Percentiles rank a stretch among this genome's conserved stretches.
phyloP scores from a whole-genome alignment of 768 basidiomycete species.

The Leccinum variicolor region DNA sequence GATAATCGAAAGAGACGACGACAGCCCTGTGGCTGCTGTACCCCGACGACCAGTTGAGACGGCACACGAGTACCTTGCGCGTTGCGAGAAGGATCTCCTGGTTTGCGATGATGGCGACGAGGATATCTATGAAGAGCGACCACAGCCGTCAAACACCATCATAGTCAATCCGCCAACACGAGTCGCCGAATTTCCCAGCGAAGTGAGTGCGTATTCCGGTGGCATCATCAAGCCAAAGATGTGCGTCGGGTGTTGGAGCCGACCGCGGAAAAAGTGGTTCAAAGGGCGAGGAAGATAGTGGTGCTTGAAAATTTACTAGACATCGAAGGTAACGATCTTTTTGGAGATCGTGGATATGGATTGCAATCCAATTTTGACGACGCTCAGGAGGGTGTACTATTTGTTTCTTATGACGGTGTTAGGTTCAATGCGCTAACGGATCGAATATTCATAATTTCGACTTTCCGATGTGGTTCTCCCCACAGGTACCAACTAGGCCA shows the following conservation, averaged over 20 bases:
- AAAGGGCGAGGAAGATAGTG: background rate
- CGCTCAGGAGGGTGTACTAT: constrained; percentile 11
- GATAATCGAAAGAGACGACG: background rate
- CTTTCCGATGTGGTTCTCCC: background rate
- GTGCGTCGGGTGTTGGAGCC: background rate
- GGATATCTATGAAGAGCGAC: background rate
- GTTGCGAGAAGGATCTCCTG: no score
- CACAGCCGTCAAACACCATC: constrained; percentile 14
- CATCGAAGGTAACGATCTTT: constrained; percentile 17
- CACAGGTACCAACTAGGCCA: background rate
- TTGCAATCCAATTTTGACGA: background rate
- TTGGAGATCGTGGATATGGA: constrained; percentile 14
- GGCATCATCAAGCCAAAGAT: background rate
- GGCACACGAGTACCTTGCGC: no score
- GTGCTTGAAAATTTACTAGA: constrained; percentile 1
- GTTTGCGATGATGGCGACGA: constrained; percentile 5
- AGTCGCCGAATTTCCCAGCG: background rate
- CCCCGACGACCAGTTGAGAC: no score
- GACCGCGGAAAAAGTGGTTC: background rate
- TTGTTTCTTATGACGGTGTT: background rate
- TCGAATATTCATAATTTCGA: background rate
- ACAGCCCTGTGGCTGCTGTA: background rate
- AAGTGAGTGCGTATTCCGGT: constrained; percentile 12
- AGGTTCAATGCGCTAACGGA: background rate
- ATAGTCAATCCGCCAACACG: background rate